A percentile compares a stretch with the other conserved stretches of the same genome.
Evolutionary conservation across 169 alveolate genomes (phyloP).

Genomic region (Cryptosporidium sp.): DNA sequence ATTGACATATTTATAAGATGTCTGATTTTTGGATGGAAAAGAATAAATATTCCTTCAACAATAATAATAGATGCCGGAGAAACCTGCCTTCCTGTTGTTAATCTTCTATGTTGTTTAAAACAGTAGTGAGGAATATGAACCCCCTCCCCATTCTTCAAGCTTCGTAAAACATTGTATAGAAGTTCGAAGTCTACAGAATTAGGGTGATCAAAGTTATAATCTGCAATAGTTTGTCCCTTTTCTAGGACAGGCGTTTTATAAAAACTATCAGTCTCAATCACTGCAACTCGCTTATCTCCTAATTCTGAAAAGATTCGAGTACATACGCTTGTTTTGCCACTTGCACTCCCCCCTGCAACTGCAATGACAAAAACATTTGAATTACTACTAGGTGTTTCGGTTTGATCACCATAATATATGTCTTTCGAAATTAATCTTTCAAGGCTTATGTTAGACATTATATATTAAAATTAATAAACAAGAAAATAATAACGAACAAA

Average conservation of each 20-base stretch:
- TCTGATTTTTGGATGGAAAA: conserved; percentile 83
- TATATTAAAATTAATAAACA: not conserved
- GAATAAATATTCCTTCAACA: conserved; percentile 86
- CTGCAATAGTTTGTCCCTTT: conserved; percentile 80
- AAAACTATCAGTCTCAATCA: conserved; percentile 81
- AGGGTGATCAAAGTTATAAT: conserved; percentile 89
- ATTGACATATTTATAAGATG: conserved; percentile 84
- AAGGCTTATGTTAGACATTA: not conserved
- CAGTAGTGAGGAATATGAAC: conserved; percentile 83
- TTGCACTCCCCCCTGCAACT: conserved; percentile 86
- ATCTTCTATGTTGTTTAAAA: conserved; percentile 78
- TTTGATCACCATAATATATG: not conserved
- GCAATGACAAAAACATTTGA: conserved; percentile 79
- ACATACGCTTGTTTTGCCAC: conserved; percentile 86
- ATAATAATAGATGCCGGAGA: conserved; percentile 82
- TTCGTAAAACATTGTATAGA: conserved; percentile 58
- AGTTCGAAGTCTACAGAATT: conserved; percentile 85
- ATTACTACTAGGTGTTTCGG: not conserved
- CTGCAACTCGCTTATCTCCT: conserved; percentile 76
- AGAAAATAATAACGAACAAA: no score
- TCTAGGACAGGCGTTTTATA: conserved; percentile 81
- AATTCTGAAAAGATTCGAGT: conserved; percentile 67
- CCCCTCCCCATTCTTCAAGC: conserved; percentile 77
- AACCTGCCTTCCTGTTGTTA: conserved; percentile 60
- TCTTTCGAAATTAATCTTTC: not conserved